Evolutionary conservation across 2,329 filamentous ascomycete species (phyloP).

Genomic region (Dactylellina haptotyla): DNA sequence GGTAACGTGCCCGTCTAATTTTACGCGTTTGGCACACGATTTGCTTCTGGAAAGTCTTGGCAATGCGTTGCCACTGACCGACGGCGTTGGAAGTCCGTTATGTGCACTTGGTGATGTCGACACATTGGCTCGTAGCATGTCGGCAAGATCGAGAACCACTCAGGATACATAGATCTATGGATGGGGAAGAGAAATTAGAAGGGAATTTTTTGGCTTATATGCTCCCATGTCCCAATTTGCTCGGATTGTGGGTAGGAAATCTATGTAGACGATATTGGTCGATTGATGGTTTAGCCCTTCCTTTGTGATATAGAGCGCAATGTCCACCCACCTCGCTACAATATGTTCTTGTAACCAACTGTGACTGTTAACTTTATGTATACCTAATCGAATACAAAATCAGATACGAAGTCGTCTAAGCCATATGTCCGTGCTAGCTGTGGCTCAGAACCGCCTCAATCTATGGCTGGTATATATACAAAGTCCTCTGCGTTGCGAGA

Average conservation of each 20-base stretch:
- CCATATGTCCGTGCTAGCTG: too few species aligned
- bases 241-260: neutral
- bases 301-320: neutral
- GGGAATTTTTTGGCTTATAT: too few species aligned
- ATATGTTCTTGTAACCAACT: too few species aligned
- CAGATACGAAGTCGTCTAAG: too few species aligned
- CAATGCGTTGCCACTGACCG: neutral
- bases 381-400: too few species aligned
- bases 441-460: too few species aligned
- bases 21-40: neutral
- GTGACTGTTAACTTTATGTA: too few species aligned
- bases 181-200: neutral
- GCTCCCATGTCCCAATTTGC: too few species aligned
- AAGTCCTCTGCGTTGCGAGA: neutral
- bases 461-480: too few species aligned
- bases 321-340: neutral
- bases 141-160: neutral
- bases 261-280: neutral
- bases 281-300: constrained; percentile 2
- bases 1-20: too few species aligned
- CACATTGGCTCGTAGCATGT: too few species aligned
- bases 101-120: neutral
- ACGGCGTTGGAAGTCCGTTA: neutral
- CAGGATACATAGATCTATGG: neutral
- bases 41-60: neutral